These are phyloP conservation scores for Peribolospora kevripleyi DNA, from an alignment of 768 basidiomycete species.

Conservation along the genomic window DNA sequence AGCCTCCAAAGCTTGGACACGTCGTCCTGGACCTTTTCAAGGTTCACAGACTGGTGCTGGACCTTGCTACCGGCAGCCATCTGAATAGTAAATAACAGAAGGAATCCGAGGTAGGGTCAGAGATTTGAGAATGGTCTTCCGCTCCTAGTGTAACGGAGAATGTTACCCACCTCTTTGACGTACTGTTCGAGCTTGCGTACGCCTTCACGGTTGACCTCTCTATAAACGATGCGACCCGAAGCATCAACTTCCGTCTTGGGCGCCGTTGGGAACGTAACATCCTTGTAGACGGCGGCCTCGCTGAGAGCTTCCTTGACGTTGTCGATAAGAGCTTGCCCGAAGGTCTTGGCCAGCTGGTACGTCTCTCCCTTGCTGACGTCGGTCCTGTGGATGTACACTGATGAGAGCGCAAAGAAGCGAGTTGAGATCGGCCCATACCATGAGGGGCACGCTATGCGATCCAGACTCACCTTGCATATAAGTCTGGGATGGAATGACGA, in stretches of 20 bases:
- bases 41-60: constrained; percentile 13
- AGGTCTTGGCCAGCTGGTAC: constrained; percentile 86
- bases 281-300: constrained; percentile 76
- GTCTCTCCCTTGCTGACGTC: constrained; percentile 55
- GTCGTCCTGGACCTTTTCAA: constrained; percentile 87
- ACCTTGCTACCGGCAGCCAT: constrained; percentile 83
- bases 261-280: constrained; percentile 96
- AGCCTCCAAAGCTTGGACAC: constrained; percentile 92
- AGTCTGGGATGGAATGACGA: too few species aligned
- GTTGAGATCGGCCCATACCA: too few species aligned
- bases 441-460: constrained; percentile 56
- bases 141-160: not conserved
- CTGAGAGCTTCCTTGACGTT: constrained; percentile 68
- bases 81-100: constrained; percentile 24
- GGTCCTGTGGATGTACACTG: constrained; percentile 39
- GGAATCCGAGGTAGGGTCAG: not conserved
- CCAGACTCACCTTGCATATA: constrained; percentile 20
- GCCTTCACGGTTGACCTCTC: constrained; percentile 82
- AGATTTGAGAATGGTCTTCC: not conserved
- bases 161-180: constrained; percentile 18
- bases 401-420: too few species aligned
- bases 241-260: constrained; percentile 80
- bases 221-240: constrained; percentile 83
- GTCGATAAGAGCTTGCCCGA: constrained; percentile 82
- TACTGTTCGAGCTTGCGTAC: constrained; percentile 96